Evolutionary conservation across 2,329 filamentous ascomycete genomes (phyloP).

Genomic region (Myriosclerotinia duriaeana): DNA sequence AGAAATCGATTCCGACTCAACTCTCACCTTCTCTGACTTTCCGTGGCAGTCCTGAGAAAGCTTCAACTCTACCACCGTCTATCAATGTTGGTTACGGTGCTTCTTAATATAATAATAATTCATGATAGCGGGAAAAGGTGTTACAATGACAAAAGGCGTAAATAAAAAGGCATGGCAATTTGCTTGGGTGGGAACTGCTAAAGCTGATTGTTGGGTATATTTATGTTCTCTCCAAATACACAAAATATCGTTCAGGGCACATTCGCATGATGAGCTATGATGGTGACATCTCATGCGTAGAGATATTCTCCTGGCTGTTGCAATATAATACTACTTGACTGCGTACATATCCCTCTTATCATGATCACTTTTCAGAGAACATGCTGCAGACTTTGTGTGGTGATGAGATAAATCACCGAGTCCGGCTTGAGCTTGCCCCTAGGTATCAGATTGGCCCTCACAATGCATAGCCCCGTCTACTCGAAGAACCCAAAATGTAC

Average conservation of each 20-base stretch:
- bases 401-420: not conserved
- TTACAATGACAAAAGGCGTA: constrained; percentile 12
- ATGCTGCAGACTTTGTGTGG: not conserved
- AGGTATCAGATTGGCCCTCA: not conserved
- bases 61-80: constrained; percentile 38
- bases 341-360: not conserved
- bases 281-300: not conserved
- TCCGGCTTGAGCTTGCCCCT: not conserved
- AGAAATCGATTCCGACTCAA: constrained; percentile 25
- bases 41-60: constrained; percentile 62
- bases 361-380: not conserved
- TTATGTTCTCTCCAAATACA: not conserved
- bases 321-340: not conserved
- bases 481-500: not conserved
- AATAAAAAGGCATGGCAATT: constrained; percentile 5
- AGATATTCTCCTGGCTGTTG: not conserved
- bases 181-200: constrained; percentile 12
- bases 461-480: not conserved
- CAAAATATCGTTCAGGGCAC: not conserved
- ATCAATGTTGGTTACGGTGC: constrained; percentile 33
- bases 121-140: constrained; percentile 14
- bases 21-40: constrained; percentile 49
- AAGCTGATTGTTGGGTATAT: constrained; percentile 8
- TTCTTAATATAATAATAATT: constrained; percentile 24
- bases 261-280: not conserved